Base-by-base conservation (phyloP, 1,284 basidiomycete genomes). In the Abortiporus biennis region DNA sequence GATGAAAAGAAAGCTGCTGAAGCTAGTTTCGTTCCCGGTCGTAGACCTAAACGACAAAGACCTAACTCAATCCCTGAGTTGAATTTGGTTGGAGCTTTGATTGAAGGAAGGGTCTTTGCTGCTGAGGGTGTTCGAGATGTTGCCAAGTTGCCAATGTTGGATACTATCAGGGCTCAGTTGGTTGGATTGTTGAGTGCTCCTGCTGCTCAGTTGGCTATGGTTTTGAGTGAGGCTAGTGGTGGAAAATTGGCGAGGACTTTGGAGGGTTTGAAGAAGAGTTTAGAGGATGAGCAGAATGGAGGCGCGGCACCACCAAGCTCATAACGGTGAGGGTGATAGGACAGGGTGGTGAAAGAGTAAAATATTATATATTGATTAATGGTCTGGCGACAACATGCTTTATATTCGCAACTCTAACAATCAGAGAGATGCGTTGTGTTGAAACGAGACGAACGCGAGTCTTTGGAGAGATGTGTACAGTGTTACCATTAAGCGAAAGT, bases 161-260 rank as follows among this genome's bases (percentile, higher is more conserved):
- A 82, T 27, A 82, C 78, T 5, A 61, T 90, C 51, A 65, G 80
- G 40, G 78, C 80, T 15, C 87, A 91, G 59, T 71, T 91, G 45
- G 76, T 88, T 17, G 87, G 86, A 12, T 49, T 91, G 59, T 58
- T 91, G 47, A 82, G 78, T 45, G 69, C 80, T 15, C 86, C 86
- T 40, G 79, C 78, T 15, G 67, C 71, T 41, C 85, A 88, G 61
- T 62, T 90, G 22, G 76, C 81, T 2, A 77, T 70, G 38, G 73
- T 88, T 29, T 61, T 90, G 44, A 75, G 75, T 48, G 74, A 85
- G 63, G 87, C 85, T 41, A 72, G 80, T 55, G 87, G 86, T 48
- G 86, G 82, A 17, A 74, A 69, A 57, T 55, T 90, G 55, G 78
- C 80, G 44, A 72, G 86, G 66, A 85, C 84, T 32, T 58, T 90